A percentile compares a stretch with the other conserved stretches of the same genome.
phyloP scores from a whole-genome alignment of 306 rosid genomes.

The Cucurbita argyrosperma region DNA sequence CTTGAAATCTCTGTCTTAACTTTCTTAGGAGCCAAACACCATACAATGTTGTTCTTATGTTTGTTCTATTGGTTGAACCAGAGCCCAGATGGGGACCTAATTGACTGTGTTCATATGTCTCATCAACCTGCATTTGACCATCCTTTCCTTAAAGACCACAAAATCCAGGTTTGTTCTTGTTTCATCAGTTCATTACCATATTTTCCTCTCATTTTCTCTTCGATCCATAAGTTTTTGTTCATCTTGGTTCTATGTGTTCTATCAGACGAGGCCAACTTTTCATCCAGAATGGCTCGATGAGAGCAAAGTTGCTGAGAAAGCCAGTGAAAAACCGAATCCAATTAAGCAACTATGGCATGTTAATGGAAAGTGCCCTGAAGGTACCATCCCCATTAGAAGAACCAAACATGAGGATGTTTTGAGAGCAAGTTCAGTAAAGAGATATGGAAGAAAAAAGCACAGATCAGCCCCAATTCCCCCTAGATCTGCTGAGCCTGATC shows the following conservation, averaged over 20 bases:
- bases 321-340: conserved; percentile 30
- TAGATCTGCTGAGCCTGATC: conserved; percentile 91
- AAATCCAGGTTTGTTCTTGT: conserved; percentile 20
- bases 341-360: conserved; percentile 70
- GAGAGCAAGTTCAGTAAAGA: conserved; percentile 75
- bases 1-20: not conserved
- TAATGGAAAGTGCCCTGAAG: conserved; percentile 73
- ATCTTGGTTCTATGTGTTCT: not conserved
- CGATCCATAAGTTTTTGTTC: not conserved
- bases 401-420: conserved; percentile 75
- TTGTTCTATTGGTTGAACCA: conserved; percentile 23
- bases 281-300: conserved; percentile 82
- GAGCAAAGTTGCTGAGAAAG: conserved; percentile 41
- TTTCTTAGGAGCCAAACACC: not conserved
- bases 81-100: conserved; percentile 96
- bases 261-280: conserved; percentile 72
- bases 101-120: conserved; percentile 76
- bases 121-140: conserved; percentile 95
- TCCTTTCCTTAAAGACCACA: conserved; percentile 91
- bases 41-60: not conserved
- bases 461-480: conserved; percentile 68
- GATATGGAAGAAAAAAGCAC: conserved; percentile 85
- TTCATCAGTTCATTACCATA: not conserved
- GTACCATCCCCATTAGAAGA: conserved; percentile 76
- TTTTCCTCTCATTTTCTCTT: not conserved